These are phyloP conservation scores for Perilla frutescens DNA, from an alignment of 257 asterid genomes.

Conservation along the genomic window DNA sequence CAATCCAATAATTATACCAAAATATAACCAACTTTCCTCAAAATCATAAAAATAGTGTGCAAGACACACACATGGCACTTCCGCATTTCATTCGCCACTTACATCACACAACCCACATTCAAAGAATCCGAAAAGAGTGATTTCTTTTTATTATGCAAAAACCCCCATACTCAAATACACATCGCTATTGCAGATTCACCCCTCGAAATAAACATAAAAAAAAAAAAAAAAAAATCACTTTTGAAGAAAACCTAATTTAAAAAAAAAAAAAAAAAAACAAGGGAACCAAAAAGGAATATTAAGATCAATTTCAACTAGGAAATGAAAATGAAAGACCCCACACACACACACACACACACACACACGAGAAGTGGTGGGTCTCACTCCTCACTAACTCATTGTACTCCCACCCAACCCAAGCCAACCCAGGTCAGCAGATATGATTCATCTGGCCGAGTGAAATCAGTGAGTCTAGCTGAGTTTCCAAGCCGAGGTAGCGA, in stretches of 20 bases:
- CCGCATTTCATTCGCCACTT: neutral
- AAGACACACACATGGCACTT: neutral
- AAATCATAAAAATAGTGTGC: neutral
- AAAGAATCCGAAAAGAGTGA: constrained; percentile 28
- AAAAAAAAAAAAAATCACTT: neutral
- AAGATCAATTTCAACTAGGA: neutral
- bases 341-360: neutral
- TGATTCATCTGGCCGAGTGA: constrained; percentile 23
- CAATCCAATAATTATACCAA: constrained; percentile 11
- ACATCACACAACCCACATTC: constrained; percentile 8
- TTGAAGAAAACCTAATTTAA: neutral
- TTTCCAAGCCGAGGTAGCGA: constrained; percentile 92
- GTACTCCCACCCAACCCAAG: neutral
- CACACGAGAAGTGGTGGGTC: constrained; percentile 38
- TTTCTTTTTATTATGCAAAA: constrained; percentile 42
- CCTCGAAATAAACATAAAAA: constrained; percentile 37
- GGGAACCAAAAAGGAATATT: neutral
- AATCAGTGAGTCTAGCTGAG: constrained; percentile 43
- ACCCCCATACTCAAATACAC: constrained; percentile 45
- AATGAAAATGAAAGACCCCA: neutral
- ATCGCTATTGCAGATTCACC: constrained; percentile 51
- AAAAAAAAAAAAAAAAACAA: neutral
- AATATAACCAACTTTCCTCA: constrained; percentile 15
- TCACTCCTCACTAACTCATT: constrained; percentile 26
- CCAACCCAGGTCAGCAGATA: constrained; percentile 33